Evolutionary conservation across 805 yeast species (phyloP), one percentile per base, ranked within the genome.

Genomic region (Tetrapisispora fleetii): DNA sequence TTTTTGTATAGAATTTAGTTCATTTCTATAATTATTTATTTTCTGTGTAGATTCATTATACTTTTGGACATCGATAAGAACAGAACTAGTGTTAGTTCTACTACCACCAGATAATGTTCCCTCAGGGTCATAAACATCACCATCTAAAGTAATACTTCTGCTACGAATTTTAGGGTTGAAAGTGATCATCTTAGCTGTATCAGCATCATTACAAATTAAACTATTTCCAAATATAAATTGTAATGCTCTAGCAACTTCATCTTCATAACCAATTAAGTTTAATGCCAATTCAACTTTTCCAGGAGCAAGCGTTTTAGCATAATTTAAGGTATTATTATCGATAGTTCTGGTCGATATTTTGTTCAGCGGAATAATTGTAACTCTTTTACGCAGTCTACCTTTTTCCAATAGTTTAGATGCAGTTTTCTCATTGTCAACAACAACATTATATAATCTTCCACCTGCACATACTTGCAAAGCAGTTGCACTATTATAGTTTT

Each of bases 61-160:
- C 50, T 77, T 77, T 58, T 83, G 91, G 62, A 89, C 78, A 40
- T 77, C 78, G 11, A 78, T 63, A 49, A 90, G 70, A 2, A 84
- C 64, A 0, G 88, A 76, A 1, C 78, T 73, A 16, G 77, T 69
- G 44, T 72, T 71, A 53, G 74, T 80, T 55, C 91, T 75, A 19
- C 95, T 81, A n/a, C 98, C 98, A 43, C 99, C 99, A 1, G 96
- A 85, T 27, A 93, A 71, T 8, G 95, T 86, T 16, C 99, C 99
- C 55, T 84, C 88, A 0, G 99, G 99, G 62, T 93, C 99, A 67
- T 90, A 93, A 11, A 83, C 77, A 64, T 93, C 99, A 46, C 99
- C 99, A 47, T 89, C 90, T 33, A 85, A 64, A 0, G 99, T 93
- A 16, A 95, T 88, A 30, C 95, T 82, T 58, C 89, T 80, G 0